Evolutionary conservation across 805 yeast genomes (phyloP).

Genomic region (Wickerhamiella allomyrinae): DNA sequence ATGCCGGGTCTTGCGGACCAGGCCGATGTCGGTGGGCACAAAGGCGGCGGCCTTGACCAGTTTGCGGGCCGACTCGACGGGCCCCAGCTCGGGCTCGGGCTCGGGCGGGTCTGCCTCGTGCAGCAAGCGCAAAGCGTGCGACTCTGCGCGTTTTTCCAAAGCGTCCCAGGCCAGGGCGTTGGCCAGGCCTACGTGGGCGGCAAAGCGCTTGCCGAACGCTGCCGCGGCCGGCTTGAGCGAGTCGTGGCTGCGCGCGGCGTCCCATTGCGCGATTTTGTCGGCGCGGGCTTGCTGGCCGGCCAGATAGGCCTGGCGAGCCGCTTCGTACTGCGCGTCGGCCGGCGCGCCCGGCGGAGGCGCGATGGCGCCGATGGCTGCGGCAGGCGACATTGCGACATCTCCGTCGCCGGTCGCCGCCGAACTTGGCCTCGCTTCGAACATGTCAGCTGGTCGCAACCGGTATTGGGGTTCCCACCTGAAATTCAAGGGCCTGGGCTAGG

Average conservation of each 20-base stretch:
- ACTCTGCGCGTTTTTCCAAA: neutral
- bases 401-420: slow-evolving; percentile 10
- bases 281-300: neutral
- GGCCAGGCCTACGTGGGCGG: neutral
- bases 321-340: neutral
- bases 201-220: neutral
- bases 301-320: neutral
- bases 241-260: neutral
- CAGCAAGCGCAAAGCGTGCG: neutral
- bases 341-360: slow-evolving; percentile 2
- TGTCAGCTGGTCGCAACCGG: neutral
- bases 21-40: neutral
- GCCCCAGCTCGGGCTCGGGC: neutral
- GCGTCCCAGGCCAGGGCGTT: neutral
- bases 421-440: slow-evolving; percentile 14
- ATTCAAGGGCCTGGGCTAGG: no score
- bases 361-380: slow-evolving; percentile 1
- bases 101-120: neutral
- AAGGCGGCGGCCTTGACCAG: neutral
- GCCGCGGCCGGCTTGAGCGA: neutral
- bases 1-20: neutral
- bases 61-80: neutral
- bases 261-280: neutral
- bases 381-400: neutral
- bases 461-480: no score